Percentiles rank a stretch among this genome's conserved stretches.
These are phyloP conservation scores for Xylaria sp. DNA, from an alignment of 495 filamentous ascomycete genomes.

Conservation along the genomic window DNA sequence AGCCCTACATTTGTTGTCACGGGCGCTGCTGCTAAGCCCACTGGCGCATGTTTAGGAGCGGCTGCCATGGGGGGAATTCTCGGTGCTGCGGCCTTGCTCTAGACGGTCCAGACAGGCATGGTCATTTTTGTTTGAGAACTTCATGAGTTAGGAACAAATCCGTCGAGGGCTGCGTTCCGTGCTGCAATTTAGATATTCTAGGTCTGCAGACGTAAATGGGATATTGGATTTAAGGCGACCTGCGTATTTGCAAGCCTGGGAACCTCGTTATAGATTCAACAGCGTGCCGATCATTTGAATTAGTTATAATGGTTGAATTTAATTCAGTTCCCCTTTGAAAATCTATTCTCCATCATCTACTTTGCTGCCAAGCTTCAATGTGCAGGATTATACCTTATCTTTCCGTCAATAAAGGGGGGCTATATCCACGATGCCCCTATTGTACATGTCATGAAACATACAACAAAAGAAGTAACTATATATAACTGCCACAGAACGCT, in stretches of 20 bases:
- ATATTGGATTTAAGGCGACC: constrained; percentile 1
- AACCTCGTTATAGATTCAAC: background rate
- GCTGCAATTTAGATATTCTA: background rate
- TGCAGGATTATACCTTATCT: background rate
- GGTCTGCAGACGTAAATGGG: background rate
- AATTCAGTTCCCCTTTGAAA: background rate
- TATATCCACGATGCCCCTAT: background rate
- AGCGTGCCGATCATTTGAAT: background rate
- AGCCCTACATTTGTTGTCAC: too few species aligned
- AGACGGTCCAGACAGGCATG: background rate
- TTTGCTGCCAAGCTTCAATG: background rate
- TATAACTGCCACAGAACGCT: too few species aligned
- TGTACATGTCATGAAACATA: background rate
- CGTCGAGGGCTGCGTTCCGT: background rate
- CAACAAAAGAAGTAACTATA: background rate
- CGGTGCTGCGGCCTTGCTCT: too few species aligned
- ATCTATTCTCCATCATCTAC: background rate
- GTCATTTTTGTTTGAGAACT: background rate
- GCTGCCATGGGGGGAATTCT: too few species aligned
- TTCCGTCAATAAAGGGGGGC: background rate
- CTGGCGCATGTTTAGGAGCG: too few species aligned
- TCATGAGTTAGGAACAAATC: background rate
- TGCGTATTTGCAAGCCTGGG: background rate
- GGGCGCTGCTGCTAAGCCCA: too few species aligned
- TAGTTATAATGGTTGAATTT: background rate